Base-by-base conservation (phyloP, 2,329 filamentous ascomycete genomes). In the Cadophora sp. region DNA sequence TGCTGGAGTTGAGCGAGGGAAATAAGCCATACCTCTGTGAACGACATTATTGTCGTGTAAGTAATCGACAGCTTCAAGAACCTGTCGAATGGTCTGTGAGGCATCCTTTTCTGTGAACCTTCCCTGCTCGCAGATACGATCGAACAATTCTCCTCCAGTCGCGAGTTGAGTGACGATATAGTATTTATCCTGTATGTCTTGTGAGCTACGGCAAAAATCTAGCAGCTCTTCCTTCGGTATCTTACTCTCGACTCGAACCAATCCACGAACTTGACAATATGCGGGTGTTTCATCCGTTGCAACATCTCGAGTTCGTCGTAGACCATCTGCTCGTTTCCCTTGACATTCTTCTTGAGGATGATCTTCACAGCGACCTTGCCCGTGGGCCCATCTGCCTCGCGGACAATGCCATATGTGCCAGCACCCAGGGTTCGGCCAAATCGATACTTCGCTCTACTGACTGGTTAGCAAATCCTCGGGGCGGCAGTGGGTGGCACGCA, bases 301-400 rank as follows among this genome's bases (percentile, higher is more conserved):
- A 99, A 86, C 89, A 99, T 94, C 73, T 94, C 87, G 75, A 99
- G 85, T 83, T 99, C 96, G 79, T 99, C 96, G 79, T 97, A 96
- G 48, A 99, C 96, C 96, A 99, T 99, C 79, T 91, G 89, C 84
- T 99, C 96, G 76, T 98, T 98, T 72, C 94, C 95, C 80, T 94
- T 96, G 78, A 99, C 95, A 81, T 97, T 98, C 84, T 97, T 97
- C 87, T 99, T 99, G 77, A 98, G 84, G 80, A 99, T 99, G 79
- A 99, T 98, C 86, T 99, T 99, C 81, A 99, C 88, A 48, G 96
- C 96, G 68, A 97, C 94, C 84, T 97, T 91, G 79, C 93, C 93
- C 22, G 87, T 85, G 50, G 91, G 88, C 73, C 92, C 87, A 69
- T 97, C 94, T 68, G 96, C 96, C 82, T 99, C 96, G 75, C 96